Evolutionary conservation across 306 rosid species (phyloP).

Genomic region (Notholithocarpus densiflorus): DNA sequence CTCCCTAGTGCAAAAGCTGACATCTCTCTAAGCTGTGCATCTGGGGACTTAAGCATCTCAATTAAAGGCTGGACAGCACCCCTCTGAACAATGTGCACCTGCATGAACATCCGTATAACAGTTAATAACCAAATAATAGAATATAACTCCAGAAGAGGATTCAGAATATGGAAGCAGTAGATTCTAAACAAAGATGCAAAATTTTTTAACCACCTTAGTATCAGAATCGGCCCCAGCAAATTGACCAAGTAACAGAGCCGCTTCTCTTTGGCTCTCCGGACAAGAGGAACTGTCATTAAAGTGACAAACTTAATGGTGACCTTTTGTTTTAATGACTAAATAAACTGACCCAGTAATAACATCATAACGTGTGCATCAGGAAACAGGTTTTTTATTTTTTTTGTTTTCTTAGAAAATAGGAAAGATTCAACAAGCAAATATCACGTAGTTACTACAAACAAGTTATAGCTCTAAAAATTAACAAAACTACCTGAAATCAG

Average conservation of each 20-base stretch:
- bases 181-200: slow-evolving; percentile 6
- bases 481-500: background rate
- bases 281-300: slow-evolving; percentile 47
- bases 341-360: background rate
- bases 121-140: background rate
- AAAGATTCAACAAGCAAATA: background rate
- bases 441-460: background rate
- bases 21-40: slow-evolving; percentile 92
- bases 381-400: background rate
- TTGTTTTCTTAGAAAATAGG: background rate
- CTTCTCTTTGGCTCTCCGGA: slow-evolving; percentile 60
- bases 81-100: slow-evolving; percentile 98
- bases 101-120: slow-evolving; percentile 10
- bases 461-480: background rate
- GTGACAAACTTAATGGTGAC: background rate
- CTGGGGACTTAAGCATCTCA: slow-evolving; percentile 96
- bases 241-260: slow-evolving; percentile 73
- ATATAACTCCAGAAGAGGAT: background rate
- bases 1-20: slow-evolving; percentile 98
- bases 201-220: slow-evolving; percentile 46
- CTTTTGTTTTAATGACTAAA: background rate
- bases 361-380: background rate
- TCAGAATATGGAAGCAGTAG: background rate
- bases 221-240: slow-evolving; percentile 66
- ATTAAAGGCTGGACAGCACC: slow-evolving; percentile 97